A percentile compares a stretch with the other conserved stretches of the same genome.
phyloP scores from a whole-genome alignment of 2,329 filamentous ascomycete genomes.

The Epichloe coenophiala region DNA sequence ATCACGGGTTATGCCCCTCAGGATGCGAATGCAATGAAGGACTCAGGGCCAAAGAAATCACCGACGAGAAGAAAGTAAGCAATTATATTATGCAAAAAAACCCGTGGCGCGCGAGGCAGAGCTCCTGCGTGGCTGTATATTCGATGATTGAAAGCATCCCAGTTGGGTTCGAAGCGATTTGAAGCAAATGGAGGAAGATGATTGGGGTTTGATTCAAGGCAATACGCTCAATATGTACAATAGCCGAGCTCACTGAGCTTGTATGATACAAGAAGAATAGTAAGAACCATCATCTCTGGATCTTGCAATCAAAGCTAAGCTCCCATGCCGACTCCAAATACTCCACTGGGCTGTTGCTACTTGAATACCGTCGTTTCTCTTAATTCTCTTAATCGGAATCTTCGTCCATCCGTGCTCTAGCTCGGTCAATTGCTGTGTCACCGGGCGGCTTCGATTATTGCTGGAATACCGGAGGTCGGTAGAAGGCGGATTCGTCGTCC shows the following conservation, averaged over 20 bases:
- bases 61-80: slow-evolving; percentile 33
- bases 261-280: slow-evolving; percentile 19
- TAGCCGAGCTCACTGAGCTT: slow-evolving; percentile 18
- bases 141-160: neutral
- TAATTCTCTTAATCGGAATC: slow-evolving; percentile 42
- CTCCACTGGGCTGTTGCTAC: slow-evolving; percentile 5
- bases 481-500: slow-evolving; percentile 63
- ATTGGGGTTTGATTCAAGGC: neutral
- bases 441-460: slow-evolving; percentile 34
- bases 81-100: too few species aligned
- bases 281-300: slow-evolving; percentile 14
- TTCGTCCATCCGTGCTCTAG: slow-evolving; percentile 44
- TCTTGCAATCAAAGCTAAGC: slow-evolving; percentile 3
- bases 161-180: neutral
- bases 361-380: slow-evolving; percentile 3
- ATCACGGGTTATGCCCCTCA: slow-evolving; percentile 35
- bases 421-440: slow-evolving; percentile 46
- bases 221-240: slow-evolving; percentile 20
- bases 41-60: slow-evolving; percentile 27
- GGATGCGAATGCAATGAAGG: slow-evolving; percentile 21
- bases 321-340: slow-evolving; percentile 1
- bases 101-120: neutral
- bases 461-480: slow-evolving; percentile 47
- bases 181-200: neutral
- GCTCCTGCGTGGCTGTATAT: neutral